phyloP scores from a whole-genome alignment of 352 stramenopile genomes.

The Phytophthora pinifolia region DNA sequence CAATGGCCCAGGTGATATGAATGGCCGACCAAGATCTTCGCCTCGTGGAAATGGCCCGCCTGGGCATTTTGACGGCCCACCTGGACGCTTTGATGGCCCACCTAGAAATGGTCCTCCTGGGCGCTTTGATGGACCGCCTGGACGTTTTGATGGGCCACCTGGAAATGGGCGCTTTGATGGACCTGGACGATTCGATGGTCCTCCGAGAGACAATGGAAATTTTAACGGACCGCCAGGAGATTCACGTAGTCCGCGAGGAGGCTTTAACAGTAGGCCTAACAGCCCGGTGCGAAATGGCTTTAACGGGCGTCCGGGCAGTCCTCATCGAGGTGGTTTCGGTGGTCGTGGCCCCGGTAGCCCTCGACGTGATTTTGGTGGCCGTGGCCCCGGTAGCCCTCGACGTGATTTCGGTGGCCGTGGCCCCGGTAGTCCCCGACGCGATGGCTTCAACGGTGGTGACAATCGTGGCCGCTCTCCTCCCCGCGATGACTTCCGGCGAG shows the following conservation, averaged over 20 bases:
- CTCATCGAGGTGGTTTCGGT: conserved; percentile 9
- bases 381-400: conserved; percentile 22
- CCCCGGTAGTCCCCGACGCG: conserved; percentile 21
- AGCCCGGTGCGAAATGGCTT: neutral
- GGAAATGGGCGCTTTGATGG: conserved; percentile 21
- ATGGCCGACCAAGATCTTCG: conserved; percentile 24
- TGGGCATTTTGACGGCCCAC: too few relatives aligned
- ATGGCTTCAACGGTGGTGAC: conserved; percentile 20
- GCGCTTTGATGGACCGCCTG: conserved; percentile 2
- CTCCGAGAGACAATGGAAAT: conserved; percentile 17
- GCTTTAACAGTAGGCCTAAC: conserved; percentile 7
- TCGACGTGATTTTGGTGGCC: conserved; percentile 2
- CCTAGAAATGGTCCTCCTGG: neutral
- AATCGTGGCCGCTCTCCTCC: conserved; percentile 28
- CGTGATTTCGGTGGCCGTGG: conserved; percentile 10
- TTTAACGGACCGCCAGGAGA: conserved; percentile 20
- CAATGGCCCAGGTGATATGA: conserved; percentile 28
- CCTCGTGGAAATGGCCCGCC: neutral
- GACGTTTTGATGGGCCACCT: conserved; percentile 4
- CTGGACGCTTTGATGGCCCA: neutral
- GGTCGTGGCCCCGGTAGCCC: conserved; percentile 7
- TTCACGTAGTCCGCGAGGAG: conserved; percentile 15
- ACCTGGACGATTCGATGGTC: conserved; percentile 23
- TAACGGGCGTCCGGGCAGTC: neutral
- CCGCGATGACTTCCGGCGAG: conserved; percentile 24